A percentile compares a stretch with the other conserved stretches of the same genome.
These are phyloP conservation scores for Vitis riparia DNA, from an alignment of 164 flowering plant species.

Conservation along the genomic window DNA sequence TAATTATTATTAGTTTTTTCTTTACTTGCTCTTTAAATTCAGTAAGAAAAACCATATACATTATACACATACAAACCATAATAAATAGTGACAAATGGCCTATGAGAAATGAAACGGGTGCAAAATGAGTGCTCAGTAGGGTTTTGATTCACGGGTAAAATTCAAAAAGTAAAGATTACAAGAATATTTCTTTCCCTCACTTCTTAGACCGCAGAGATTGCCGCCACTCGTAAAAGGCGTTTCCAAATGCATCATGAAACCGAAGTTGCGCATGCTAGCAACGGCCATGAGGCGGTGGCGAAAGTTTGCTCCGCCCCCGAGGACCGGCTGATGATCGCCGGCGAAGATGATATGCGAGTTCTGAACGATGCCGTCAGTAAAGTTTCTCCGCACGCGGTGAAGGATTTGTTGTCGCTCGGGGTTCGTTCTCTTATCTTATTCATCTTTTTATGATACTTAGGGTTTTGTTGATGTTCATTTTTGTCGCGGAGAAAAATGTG, in stretches of 20 bases:
- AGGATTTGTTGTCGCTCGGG: conserved; percentile 55
- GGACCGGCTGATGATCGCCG: neutral
- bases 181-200: neutral
- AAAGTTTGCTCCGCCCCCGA: conserved; percentile 2
- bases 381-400: conserved; percentile 43
- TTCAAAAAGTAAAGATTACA: too few relatives aligned
- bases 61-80: too few relatives aligned
- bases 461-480: neutral
- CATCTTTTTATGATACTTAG: neutral
- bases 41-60: too few relatives aligned
- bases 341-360: conserved; percentile 15
- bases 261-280: neutral
- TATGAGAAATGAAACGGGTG: too few relatives aligned
- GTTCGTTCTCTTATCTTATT: conserved; percentile 29
- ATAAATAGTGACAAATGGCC: too few relatives aligned
- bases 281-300: neutral
- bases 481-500: neutral
- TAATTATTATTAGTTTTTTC: too few relatives aligned
- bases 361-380: conserved; percentile 35
- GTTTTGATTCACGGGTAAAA: too few relatives aligned
- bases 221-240: too few relatives aligned
- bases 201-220: neutral
- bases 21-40: too few relatives aligned
- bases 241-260: neutral
- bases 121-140: too few relatives aligned